Evolutionary conservation across 2,329 filamentous ascomycete species (phyloP), one percentile per base, ranked within the genome.

Genomic region (Alternaria metachromatica): DNA sequence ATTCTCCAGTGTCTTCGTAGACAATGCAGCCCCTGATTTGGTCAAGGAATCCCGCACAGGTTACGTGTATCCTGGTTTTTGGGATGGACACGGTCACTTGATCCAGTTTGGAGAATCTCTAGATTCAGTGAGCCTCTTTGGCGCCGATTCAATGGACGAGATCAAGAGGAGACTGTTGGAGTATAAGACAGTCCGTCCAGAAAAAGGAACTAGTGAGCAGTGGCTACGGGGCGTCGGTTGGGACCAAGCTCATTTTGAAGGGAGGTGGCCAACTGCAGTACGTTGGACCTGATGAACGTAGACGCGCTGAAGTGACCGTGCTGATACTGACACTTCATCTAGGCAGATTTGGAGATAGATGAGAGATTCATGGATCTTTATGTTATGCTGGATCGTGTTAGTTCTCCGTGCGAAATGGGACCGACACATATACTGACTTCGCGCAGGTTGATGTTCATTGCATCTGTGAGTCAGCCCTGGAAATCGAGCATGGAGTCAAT

Each of bases 31-130:
- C 9, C 9, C 46, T 37, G 21, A 49, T 28, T 15, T 28, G 12
- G 37, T 21, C 20, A 50, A 30, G 25, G 28, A 81, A 12, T 66
- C 61, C 21, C 72, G 71, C 15, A 68, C 77, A 6, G 88, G 88
- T 0, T 84, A 87, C 68, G 89, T 86, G 2, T 86, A 91, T 25
- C 90, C 90, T 0, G 90, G 90, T 0, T 81, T 92, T 2, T 92
- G 89, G 87, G 90, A 92, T 67, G 89, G 89, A 0, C 90, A 92
- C 74, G 90, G 88, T 0, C 90, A 92, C 73, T 79, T 92, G 51
- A 75, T 89, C 18, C 85, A 87, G 69, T 91, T 90, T 74, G 90
- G 88, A 55, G 89, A 92, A 77, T 89, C 90, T 71, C 80, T 92
- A 41, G 86, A 89, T 70, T 89, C 88, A 5, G 89, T 89, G 0